Base-by-base conservation (phyloP, 2,329 filamentous ascomycete genomes). In the Metarhizium anisopliae region DNA sequence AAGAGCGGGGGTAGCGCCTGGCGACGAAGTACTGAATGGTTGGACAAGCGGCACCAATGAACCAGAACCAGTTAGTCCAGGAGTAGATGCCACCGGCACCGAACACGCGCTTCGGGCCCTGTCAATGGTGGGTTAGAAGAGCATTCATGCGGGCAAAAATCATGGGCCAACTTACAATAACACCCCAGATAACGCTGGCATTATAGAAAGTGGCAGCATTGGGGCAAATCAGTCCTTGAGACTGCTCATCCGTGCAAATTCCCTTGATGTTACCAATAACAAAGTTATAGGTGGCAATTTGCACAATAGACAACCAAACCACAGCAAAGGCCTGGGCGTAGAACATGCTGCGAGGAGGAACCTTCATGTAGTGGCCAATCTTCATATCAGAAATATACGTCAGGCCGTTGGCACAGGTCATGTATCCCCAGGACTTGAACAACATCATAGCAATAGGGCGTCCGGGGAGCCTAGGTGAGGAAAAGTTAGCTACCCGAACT, bases 151-250 rank as follows among this genome's bases (percentile, higher is more conserved):
- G 11, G n/a, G 14, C 18, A 10, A 47, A 29, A 13, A 32, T 16
- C 8, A 8, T 14, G 42, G 18, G 42, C n/a, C 10, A 20, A 50
- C 52, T 52, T 50, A 57, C 82, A 51, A 85, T 81, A 25, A 81
- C 72, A 56, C 82, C 82, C 81, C 81, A 83, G 55, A 83, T 76
- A 5, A 83, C 73, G 11, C 77, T 80, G 14, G 77, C 77, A 18
- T 79, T 81, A 69, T 79, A 84, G 64, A 83, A 84, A 0, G 81
- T 79, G 25, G 74, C 75, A 14, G 77, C 77, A 40, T 75, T 74
- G 3, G 82, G 81, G 61, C 81, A 84, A 20, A 69, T 78, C 61
- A 82, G 78, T 50, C 77, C 74, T 59, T 77, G 74, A 2, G 65
- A 45, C 58, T 82, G 78, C 0, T 72, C 47, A 0, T 63, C 54